These are phyloP conservation scores for Paecilomyces sp. DNA, from an alignment of 2,329 filamentous ascomycete genomes.

Conservation along the genomic window DNA sequence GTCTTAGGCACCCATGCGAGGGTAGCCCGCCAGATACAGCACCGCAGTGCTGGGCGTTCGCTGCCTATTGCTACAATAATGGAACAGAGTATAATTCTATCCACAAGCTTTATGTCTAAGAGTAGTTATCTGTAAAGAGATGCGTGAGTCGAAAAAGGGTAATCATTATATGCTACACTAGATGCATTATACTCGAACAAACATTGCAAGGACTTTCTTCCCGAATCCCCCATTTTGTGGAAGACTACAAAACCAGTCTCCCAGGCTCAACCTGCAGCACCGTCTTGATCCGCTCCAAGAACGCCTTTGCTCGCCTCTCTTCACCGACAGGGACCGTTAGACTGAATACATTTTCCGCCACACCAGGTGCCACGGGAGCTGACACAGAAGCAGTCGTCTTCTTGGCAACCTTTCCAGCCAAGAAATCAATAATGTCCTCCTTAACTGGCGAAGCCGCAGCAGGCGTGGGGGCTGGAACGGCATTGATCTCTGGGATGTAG, in stretches of 20 bases:
- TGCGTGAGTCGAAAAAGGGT: not conserved
- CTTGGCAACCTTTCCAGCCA: constrained; percentile 46
- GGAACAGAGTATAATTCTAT: not conserved
- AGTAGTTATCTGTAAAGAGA: not conserved
- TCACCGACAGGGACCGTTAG: constrained; percentile 72
- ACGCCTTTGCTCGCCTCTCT: constrained; percentile 71
- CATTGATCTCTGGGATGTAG: constrained; percentile 66
- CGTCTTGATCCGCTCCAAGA: constrained; percentile 78
- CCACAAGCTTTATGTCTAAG: not conserved
- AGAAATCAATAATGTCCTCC: constrained; percentile 78
- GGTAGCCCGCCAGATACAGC: not conserved
- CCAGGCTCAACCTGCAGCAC: constrained; percentile 76
- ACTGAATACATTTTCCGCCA: constrained; percentile 69
- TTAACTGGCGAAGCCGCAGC: constrained; percentile 35
- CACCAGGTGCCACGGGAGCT: constrained; percentile 32
- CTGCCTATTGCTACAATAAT: not conserved
- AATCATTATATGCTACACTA: not conserved
- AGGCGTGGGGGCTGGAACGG: constrained; percentile 33
- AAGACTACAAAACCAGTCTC: constrained; percentile 52
- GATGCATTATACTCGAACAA: not conserved
- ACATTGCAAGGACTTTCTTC: not conserved
- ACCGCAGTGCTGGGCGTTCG: not conserved
- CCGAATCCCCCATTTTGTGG: not conserved
- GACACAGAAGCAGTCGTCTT: constrained; percentile 20
- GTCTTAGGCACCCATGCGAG: not conserved